phyloP scores from a whole-genome alignment of 805 yeast species.

The Kluyveromyces siamensis region DNA sequence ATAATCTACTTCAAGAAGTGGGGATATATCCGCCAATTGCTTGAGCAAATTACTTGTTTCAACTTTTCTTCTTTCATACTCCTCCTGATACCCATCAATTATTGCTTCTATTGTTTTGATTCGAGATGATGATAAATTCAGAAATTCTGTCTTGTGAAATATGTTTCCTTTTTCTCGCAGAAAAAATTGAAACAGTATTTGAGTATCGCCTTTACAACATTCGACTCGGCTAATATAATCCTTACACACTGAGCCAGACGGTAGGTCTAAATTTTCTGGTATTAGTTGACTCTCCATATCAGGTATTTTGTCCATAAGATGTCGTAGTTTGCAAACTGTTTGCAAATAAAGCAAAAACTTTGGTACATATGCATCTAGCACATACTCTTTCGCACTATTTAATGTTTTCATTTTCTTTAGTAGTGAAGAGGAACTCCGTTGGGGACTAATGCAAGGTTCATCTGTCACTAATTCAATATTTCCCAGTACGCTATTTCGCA shows the following conservation, averaged over 20 bases:
- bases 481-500: slow-evolving; percentile 25
- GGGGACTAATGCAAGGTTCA: slow-evolving; percentile 18
- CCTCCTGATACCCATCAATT: slow-evolving; percentile 2
- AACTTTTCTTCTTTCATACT: slow-evolving; percentile 1
- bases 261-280: neutral
- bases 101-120: neutral
- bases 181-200: neutral
- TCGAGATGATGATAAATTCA: neutral
- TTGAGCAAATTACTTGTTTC: neutral
- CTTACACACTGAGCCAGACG: neutral
- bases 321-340: slow-evolving; percentile 2
- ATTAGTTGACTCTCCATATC: slow-evolving; percentile 1
- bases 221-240: neutral
- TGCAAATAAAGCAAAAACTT: slow-evolving; percentile 20
- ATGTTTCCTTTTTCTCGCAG: neutral
- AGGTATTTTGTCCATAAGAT: slow-evolving; percentile 1
- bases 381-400: slow-evolving; percentile 23
- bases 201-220: neutral
- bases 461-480: slow-evolving; percentile 12
- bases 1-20: neutral
- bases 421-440: slow-evolving; percentile 28
- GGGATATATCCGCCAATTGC: neutral
- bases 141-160: neutral
- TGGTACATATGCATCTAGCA: slow-evolving; percentile 26
- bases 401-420: slow-evolving; percentile 28